These are phyloP conservation scores for Penicillium sp. DNA, from an alignment of 2,329 filamentous ascomycete species.

Conservation along the genomic window DNA sequence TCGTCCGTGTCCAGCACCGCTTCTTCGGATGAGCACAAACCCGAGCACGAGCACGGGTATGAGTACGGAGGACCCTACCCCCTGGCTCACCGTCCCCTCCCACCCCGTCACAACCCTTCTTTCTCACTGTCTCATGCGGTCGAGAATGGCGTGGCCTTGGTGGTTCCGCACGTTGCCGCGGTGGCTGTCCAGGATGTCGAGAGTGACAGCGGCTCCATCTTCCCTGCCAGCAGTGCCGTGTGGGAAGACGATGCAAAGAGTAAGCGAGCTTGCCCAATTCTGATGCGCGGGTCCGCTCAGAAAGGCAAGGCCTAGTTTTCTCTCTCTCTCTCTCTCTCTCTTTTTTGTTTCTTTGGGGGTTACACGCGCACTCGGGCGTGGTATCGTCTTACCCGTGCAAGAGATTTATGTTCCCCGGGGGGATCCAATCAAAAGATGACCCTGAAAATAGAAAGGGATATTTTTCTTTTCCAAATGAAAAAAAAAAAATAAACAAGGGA, in stretches of 20 bases:
- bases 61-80: too few species aligned
- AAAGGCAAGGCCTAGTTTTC: background rate
- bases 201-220: slow-evolving; percentile 22
- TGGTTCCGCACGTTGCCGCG: slow-evolving; percentile 34
- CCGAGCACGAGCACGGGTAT: slow-evolving; percentile 17
- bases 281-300: slow-evolving; percentile 3
- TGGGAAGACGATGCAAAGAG: slow-evolving; percentile 18
- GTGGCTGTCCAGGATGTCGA: slow-evolving; percentile 13
- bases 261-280: slow-evolving; percentile 14
- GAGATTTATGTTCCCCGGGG: too few species aligned
- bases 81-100: slow-evolving; percentile 27
- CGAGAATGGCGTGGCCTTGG: slow-evolving; percentile 35
- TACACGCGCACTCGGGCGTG: too few species aligned
- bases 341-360: too few species aligned
- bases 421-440: too few species aligned
- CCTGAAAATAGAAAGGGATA: too few species aligned
- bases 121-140: slow-evolving; percentile 27
- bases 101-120: slow-evolving; percentile 37
- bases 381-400: too few species aligned
- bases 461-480: too few species aligned
- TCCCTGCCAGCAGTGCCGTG: slow-evolving; percentile 25
- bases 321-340: too few species aligned
- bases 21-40: slow-evolving; percentile 29
- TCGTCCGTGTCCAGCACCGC: slow-evolving; percentile 36
- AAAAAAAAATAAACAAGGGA: too few species aligned